These are phyloP conservation scores for Geotrichum macrosporum DNA, from an alignment of 1,139 yeast species.

Conservation along the genomic window DNA sequence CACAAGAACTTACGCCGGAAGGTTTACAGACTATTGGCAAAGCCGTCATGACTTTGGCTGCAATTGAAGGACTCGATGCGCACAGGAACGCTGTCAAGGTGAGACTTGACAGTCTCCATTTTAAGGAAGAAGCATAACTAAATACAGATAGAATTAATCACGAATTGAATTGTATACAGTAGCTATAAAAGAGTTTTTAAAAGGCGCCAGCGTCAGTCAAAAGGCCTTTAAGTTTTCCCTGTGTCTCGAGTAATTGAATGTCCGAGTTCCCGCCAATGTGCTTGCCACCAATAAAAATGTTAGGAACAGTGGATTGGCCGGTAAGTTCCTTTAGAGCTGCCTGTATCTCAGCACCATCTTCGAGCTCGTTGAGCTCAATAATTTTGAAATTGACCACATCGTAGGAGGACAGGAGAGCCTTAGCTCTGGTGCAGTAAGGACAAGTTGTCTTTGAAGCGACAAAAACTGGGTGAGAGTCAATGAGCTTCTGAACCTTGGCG, in stretches of 20 bases:
- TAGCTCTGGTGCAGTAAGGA: constrained; percentile 35
- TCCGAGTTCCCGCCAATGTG: constrained; percentile 95
- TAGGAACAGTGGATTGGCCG: constrained; percentile 93
- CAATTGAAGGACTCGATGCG: constrained; percentile 92
- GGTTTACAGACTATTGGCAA: constrained; percentile 85
- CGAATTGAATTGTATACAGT: constrained; percentile 11
- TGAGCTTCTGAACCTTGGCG: constrained; percentile 14
- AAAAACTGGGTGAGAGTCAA: constrained; percentile 16
- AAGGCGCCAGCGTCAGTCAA: constrained; percentile 28
- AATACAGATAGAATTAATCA: neutral
- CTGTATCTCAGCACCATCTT: constrained; percentile 67
- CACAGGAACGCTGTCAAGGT: constrained; percentile 95
- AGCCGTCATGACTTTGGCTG: constrained; percentile 97
- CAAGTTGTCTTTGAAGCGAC: constrained; percentile 22
- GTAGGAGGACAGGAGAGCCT: constrained; percentile 28
- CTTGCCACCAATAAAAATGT: constrained; percentile 80
- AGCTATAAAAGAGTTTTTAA: no score
- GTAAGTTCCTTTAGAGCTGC: constrained; percentile 69
- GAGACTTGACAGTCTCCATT: constrained; percentile 75
- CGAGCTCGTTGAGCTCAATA: constrained; percentile 30
- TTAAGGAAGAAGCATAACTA: constrained; percentile 3
- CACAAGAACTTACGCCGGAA: constrained; percentile 80
- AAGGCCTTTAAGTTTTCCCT: constrained; percentile 40
- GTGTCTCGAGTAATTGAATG: constrained; percentile 54
- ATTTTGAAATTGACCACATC: constrained; percentile 27